Percentiles rank a stretch among this genome's conserved stretches.
These are phyloP conservation scores for Trichophyton verrucosum DNA, from an alignment of 2,329 filamentous ascomycete species.

Conservation along the genomic window DNA sequence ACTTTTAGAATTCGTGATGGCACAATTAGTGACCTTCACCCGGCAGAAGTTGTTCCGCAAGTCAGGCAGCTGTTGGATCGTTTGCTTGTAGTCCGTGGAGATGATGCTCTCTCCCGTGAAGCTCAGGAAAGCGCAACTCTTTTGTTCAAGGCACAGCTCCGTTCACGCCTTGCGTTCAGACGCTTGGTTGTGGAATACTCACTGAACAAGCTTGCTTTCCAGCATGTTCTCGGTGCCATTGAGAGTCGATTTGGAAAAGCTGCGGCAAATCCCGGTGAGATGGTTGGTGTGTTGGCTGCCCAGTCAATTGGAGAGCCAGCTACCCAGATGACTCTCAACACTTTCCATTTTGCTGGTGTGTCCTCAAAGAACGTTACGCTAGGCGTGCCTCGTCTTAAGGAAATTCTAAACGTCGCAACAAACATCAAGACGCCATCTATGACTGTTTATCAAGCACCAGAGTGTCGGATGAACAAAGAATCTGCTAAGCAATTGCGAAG, in stretches of 20 bases:
- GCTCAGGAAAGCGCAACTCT: constrained; percentile 81
- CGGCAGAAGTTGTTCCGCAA: constrained; percentile 70
- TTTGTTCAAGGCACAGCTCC: constrained; percentile 81
- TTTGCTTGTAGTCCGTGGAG: constrained; percentile 74
- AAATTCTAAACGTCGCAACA: constrained; percentile 94
- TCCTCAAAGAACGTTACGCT: constrained; percentile 99
- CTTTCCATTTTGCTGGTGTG: constrained; percentile 99
- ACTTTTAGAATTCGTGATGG: constrained; percentile 82
- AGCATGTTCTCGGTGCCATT: constrained; percentile 81
- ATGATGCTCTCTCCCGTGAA: constrained; percentile 68
- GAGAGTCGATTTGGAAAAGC: constrained; percentile 78
- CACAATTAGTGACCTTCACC: constrained; percentile 77
- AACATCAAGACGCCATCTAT: constrained; percentile 99
- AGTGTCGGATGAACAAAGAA: constrained; percentile 54
- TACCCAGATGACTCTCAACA: constrained; percentile 98
- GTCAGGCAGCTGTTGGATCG: constrained; percentile 63
- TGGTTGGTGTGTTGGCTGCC: constrained; percentile 94
- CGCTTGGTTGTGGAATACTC: constrained; percentile 75
- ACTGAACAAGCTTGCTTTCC: constrained; percentile 81
- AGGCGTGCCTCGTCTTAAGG: constrained; percentile 96
- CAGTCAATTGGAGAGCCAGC: constrained; percentile 98
- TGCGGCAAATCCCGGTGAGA: constrained; percentile 84
- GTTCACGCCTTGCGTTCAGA: constrained; percentile 85
- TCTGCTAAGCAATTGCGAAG: constrained; percentile 76
- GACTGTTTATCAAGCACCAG: constrained; percentile 68